Evolutionary conservation across 805 yeast species (phyloP).

Genomic region (Lachancea thermotolerans): DNA sequence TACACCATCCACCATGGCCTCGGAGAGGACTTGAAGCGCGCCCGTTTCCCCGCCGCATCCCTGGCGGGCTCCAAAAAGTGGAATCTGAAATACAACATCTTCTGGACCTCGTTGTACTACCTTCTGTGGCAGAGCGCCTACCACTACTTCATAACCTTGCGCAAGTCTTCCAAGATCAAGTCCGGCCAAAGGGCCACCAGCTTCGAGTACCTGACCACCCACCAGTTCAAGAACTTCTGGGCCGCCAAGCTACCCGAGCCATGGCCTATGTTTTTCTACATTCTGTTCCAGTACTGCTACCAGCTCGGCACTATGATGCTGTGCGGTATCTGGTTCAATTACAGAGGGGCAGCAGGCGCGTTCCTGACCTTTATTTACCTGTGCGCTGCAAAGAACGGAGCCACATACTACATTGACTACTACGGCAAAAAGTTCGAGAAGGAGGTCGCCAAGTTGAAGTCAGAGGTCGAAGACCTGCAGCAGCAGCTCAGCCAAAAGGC

Average conservation of each 20-base stretch:
- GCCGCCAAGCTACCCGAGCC: constrained; percentile 86
- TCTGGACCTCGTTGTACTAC: constrained; percentile 76
- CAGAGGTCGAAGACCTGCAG: constrained; percentile 64
- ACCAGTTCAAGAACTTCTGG: constrained; percentile 57
- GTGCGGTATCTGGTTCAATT: constrained; percentile 82
- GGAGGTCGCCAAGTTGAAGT: constrained; percentile 65
- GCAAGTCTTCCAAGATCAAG: constrained; percentile 69
- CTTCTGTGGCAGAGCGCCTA: constrained; percentile 85
- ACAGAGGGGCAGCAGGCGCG: constrained; percentile 55
- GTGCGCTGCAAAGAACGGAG: constrained; percentile 86
- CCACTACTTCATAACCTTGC: constrained; percentile 86
- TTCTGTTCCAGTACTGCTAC: constrained; percentile 78
- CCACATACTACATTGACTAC: constrained; percentile 85
- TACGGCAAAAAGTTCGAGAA: constrained; percentile 87
- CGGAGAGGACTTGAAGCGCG: constrained; percentile 40
- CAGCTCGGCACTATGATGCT: constrained; percentile 81
- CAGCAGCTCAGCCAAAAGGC: constrained; percentile 17
- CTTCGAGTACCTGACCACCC: constrained; percentile 74
- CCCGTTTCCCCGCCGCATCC: constrained; percentile 77
- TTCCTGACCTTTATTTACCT: constrained; percentile 70
- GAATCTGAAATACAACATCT: constrained; percentile 48
- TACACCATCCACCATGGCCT: constrained; percentile 80
- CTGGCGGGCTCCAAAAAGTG: constrained; percentile 48
- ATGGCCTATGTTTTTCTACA: constrained; percentile 81
- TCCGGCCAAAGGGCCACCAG: constrained; percentile 77